Evolutionary conservation across 441 rosid species (phyloP).

Genomic region (Populus hybrid): DNA sequence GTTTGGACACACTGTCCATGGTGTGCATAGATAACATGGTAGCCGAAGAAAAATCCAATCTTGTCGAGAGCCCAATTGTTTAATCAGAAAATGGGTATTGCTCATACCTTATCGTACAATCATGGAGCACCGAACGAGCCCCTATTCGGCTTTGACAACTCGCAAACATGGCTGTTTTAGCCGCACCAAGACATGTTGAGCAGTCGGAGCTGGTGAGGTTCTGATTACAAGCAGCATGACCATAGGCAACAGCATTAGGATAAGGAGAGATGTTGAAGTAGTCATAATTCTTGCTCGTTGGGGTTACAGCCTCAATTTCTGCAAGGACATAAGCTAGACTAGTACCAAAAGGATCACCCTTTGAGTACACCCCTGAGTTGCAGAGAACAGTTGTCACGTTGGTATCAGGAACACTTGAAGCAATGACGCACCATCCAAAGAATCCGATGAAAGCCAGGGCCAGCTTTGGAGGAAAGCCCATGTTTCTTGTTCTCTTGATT

Average conservation of each 20-base stretch:
- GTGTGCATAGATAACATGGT: not conserved
- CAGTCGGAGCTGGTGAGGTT: constrained; percentile 45
- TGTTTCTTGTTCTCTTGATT: not conserved
- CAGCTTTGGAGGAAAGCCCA: constrained; percentile 27
- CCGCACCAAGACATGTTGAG: constrained; percentile 40
- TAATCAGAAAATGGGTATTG: constrained; percentile 46
- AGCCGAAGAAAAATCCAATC: not conserved
- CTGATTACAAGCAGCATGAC: constrained; percentile 43
- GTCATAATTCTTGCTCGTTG: constrained; percentile 29
- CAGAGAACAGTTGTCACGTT: constrained; percentile 37
- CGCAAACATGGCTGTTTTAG: constrained; percentile 35
- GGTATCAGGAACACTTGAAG: constrained; percentile 34
- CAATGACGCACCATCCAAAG: constrained; percentile 7
- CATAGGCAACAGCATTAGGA: constrained; percentile 57
- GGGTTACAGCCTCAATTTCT: constrained; percentile 31
- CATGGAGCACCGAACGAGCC: constrained; percentile 45
- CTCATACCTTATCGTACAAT: constrained; percentile 64
- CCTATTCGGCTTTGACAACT: constrained; percentile 45
- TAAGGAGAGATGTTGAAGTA: constrained; percentile 52
- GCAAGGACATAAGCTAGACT: constrained; percentile 39
- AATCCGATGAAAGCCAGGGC: constrained; percentile 7
- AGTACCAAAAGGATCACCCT: constrained; percentile 40
- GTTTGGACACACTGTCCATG: not conserved
- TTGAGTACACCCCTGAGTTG: constrained; percentile 35
- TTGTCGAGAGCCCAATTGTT: not conserved